These are phyloP conservation scores for Sicyos edulis DNA, from an alignment of 306 rosid genomes.

Conservation along the genomic window DNA sequence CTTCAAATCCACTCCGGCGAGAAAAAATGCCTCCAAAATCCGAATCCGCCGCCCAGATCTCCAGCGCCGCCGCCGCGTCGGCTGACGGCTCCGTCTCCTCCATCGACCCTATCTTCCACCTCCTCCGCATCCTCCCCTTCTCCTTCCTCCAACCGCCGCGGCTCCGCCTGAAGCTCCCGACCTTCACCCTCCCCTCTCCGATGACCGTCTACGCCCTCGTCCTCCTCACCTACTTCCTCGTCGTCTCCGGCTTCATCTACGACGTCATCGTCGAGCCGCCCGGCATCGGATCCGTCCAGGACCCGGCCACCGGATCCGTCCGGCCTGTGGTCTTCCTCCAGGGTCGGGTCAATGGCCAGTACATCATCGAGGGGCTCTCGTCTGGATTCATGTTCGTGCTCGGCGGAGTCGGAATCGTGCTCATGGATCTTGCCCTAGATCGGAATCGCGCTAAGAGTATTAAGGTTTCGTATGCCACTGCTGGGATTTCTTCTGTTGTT, in stretches of 20 bases:
- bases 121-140: constrained; percentile 46
- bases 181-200: constrained; percentile 41
- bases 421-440: constrained; percentile 76
- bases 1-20: background rate
- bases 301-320: constrained; percentile 71
- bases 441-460: constrained; percentile 65
- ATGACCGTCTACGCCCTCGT: constrained; percentile 61
- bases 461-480: constrained; percentile 75
- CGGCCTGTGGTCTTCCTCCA: constrained; percentile 79
- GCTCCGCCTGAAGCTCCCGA: constrained; percentile 34
- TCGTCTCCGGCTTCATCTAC: constrained; percentile 87
- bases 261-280: constrained; percentile 97
- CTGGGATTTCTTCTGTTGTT: constrained; percentile 57
- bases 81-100: constrained; percentile 22
- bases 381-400: constrained; percentile 92
- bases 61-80: constrained; percentile 12
- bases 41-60: constrained; percentile 19
- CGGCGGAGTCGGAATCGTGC: constrained; percentile 71
- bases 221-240: constrained; percentile 94
- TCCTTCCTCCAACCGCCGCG: constrained; percentile 58
- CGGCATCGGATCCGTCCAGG: constrained; percentile 84
- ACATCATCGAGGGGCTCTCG: constrained; percentile 80
- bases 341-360: constrained; percentile 92
- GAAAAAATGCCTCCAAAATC: constrained; percentile 41
- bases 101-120: constrained; percentile 37